Percentiles rank a stretch among this genome's conserved stretches.
phyloP scores from a whole-genome alignment of 768 basidiomycete genomes.

The Mycena amicta region DNA sequence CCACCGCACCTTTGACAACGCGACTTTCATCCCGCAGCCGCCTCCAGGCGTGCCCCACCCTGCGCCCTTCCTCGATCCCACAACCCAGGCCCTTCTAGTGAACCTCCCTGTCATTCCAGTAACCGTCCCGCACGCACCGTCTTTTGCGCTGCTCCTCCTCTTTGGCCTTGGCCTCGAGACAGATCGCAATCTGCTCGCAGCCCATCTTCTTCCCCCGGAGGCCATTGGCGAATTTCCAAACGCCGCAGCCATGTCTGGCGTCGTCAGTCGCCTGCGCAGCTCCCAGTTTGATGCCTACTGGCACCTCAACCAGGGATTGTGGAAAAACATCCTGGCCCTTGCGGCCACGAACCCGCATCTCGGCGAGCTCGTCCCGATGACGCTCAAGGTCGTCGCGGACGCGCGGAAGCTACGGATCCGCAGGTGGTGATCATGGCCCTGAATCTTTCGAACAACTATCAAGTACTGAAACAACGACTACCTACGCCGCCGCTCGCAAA shows the following conservation, averaged over 20 bases:
- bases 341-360: conserved; percentile 49
- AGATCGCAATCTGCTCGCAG: conserved; percentile 48
- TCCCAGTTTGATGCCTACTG: conserved; percentile 41
- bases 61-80: conserved; percentile 28
- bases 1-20: conserved; percentile 37
- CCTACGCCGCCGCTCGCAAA: conserved; percentile 2
- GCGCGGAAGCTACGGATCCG: conserved; percentile 44
- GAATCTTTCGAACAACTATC: background rate
- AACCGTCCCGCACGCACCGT: conserved; percentile 53
- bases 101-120: conserved; percentile 56
- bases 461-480: background rate
- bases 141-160: conserved; percentile 59
- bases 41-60: conserved; percentile 37
- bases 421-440: conserved; percentile 4
- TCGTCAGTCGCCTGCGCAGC: conserved; percentile 45
- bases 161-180: conserved; percentile 58
- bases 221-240: conserved; percentile 67
- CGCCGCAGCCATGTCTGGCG: conserved; percentile 55
- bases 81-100: conserved; percentile 34
- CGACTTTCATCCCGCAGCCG: conserved; percentile 38
- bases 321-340: conserved; percentile 63
- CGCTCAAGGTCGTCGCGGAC: conserved; percentile 78
- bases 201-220: conserved; percentile 53
- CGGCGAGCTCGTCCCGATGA: conserved; percentile 53
- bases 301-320: conserved; percentile 58